Conservation (phyloP, 2,329 filamentous ascomycete species). For the Cordyceps farinosa region DNA sequence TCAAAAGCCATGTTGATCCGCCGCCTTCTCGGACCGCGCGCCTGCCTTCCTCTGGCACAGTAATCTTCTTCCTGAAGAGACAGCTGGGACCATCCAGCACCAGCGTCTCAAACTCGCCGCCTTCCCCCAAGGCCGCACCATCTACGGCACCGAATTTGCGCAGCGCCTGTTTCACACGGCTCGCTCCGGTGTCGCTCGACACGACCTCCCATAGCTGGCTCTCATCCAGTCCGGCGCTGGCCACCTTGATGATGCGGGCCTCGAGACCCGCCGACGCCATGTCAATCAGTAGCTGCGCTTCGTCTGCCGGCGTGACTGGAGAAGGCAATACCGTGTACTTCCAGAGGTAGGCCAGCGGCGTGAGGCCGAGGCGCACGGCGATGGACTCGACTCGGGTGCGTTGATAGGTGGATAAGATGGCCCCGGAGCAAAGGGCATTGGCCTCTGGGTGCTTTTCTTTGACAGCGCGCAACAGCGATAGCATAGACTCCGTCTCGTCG, state of each 20-base stretch:
- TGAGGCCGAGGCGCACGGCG: conserved; percentile 75
- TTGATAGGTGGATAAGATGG: conserved; percentile 93
- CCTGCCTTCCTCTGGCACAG: conserved; percentile 52
- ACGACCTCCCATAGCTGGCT: conserved; percentile 78
- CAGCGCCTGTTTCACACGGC: conserved; percentile 51
- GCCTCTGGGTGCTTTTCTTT: conserved; percentile 69
- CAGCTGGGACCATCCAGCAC: conserved; percentile 73
- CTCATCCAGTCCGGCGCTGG: conserved; percentile 82
- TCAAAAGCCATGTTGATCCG: conserved; percentile 69
- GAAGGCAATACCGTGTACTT: conserved; percentile 74
- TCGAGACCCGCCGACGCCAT: conserved; percentile 77
- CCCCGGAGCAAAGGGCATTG: conserved; percentile 84
- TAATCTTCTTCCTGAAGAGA: conserved; percentile 70
- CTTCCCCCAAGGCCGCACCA: conserved; percentile 81
- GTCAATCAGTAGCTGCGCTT: conserved; percentile 66
- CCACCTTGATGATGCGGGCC: conserved; percentile 91
- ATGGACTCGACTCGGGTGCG: conserved; percentile 93
- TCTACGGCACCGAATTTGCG: conserved; percentile 63
- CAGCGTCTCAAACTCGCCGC: conserved; percentile 93
- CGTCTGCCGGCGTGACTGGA: conserved; percentile 34
- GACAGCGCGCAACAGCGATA: conserved; percentile 68
- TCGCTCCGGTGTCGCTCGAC: conserved; percentile 49
- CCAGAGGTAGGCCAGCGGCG: conserved; percentile 86
- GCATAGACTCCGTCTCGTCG: conserved; percentile 87
- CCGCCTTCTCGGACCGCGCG: conserved; percentile 64